phyloP scores from a whole-genome alignment of 768 basidiomycete genomes.

The Boletus eberwhitei region DNA sequence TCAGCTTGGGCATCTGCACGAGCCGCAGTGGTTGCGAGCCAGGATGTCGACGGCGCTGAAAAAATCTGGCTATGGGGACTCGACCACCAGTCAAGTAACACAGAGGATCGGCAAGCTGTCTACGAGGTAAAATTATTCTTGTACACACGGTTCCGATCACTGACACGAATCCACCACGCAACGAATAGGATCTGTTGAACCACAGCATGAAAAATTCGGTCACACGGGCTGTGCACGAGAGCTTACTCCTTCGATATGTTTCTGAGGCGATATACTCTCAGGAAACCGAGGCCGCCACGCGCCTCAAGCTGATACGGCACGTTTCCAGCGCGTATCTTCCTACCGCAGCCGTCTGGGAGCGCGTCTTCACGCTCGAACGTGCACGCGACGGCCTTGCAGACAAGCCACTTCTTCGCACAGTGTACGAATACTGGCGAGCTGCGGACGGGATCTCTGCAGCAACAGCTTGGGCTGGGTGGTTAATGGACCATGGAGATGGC shows the following conservation, averaged over 20 bases:
- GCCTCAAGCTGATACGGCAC: conserved; percentile 35
- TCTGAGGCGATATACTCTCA: conserved; percentile 29
- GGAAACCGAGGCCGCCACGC: conserved; percentile 13
- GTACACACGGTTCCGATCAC: background rate
- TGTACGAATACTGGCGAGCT: conserved; percentile 45
- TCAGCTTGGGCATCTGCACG: conserved; percentile 47
- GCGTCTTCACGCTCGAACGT: conserved; percentile 36
- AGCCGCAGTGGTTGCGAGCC: conserved; percentile 25
- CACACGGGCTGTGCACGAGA: conserved; percentile 42
- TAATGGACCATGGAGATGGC: conserved; percentile 40
- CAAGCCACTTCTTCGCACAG: conserved; percentile 18
- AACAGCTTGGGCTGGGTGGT: conserved; percentile 47
- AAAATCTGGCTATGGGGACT: conserved; percentile 59
- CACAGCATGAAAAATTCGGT: conserved; percentile 45
- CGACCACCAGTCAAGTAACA: conserved; percentile 17
- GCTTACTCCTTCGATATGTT: conserved; percentile 45
- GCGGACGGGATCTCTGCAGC: conserved; percentile 38
- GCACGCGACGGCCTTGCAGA: conserved; percentile 15
- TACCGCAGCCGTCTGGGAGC: conserved; percentile 43
- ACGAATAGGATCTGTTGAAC: conserved; percentile 39
- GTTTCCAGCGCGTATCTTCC: conserved; percentile 42
- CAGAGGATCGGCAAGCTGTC: conserved; percentile 18
- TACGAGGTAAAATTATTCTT: conserved; percentile 33
- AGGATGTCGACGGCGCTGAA: conserved; percentile 25
- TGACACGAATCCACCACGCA: conserved; percentile 1